A percentile compares a stretch with the other conserved stretches of the same genome.
Evolutionary conservation across 805 yeast species (phyloP).

Genomic region (Saccharomycopsis sp.): DNA sequence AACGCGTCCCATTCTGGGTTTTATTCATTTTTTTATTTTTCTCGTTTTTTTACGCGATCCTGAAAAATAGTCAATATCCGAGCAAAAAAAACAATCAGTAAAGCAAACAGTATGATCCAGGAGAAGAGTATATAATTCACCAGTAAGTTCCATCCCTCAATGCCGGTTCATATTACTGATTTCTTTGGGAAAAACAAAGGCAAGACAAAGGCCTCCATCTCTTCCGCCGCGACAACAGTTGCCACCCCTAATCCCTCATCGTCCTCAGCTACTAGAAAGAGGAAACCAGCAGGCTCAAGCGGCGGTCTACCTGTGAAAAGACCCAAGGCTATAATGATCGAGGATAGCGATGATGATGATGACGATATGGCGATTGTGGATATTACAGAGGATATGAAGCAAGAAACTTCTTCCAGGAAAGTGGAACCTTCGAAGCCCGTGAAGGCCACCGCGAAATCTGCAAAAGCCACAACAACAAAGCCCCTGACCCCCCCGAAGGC

Average conservation of each 20-base stretch:
- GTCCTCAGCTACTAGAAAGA: too few relatives aligned
- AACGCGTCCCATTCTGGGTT: too few relatives aligned
- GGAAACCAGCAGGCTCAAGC: slow-evolving; percentile 3
- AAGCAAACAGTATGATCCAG: neutral
- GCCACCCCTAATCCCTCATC: too few relatives aligned
- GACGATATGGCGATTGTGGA: slow-evolving; percentile 26
- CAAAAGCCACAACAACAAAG: neutral
- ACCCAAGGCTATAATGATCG: slow-evolving; percentile 19
- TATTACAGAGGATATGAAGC: slow-evolving; percentile 22
- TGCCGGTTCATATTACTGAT: slow-evolving; percentile 14
- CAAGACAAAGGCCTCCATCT: neutral
- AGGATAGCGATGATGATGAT: slow-evolving; percentile 26
- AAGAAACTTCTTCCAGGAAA: slow-evolving; percentile 24
- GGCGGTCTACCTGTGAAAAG: slow-evolving; percentile 1
- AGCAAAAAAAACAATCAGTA: neutral
- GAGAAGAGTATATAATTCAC: too few relatives aligned
- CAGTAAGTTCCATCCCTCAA: too few relatives aligned
- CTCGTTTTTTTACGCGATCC: too few relatives aligned
- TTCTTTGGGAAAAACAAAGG: slow-evolving; percentile 13
- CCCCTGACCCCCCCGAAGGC: neutral
- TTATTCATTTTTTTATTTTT: too few relatives aligned
- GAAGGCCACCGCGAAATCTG: slow-evolving; percentile 20
- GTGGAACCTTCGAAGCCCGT: slow-evolving; percentile 21
- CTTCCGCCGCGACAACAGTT: neutral
- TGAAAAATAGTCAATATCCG: too few relatives aligned